A percentile compares a stretch with the other conserved stretches of the same genome.
phyloP scores from a whole-genome alignment of 768 basidiomycete genomes.

The Suillus cothurnatus region DNA sequence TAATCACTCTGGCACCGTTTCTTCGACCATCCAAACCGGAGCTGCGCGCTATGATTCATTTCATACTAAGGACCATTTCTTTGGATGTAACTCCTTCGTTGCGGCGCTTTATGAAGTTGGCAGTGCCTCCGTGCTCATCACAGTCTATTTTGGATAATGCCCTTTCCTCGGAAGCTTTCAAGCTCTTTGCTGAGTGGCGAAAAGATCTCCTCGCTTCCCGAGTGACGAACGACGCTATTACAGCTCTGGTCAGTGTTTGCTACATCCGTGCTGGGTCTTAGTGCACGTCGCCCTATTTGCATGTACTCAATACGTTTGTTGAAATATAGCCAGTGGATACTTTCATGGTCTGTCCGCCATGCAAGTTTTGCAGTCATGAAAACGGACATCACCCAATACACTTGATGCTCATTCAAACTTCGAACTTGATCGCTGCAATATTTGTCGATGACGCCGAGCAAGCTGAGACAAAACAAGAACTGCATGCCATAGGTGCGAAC shows the following conservation, averaged over 20 bases:
- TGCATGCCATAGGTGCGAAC: background rate
- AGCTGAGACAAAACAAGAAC: background rate
- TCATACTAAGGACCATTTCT: slow-evolving; percentile 27
- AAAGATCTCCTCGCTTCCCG: slow-evolving; percentile 12
- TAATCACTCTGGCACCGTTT: slow-evolving; percentile 44
- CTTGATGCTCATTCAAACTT: slow-evolving; percentile 40
- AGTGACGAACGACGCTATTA: slow-evolving; percentile 1
- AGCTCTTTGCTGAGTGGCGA: slow-evolving; percentile 18
- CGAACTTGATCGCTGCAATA: slow-evolving; percentile 44
- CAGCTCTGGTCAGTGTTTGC: slow-evolving; percentile 31
- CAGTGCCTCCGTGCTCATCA: slow-evolving; percentile 17
- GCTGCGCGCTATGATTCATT: slow-evolving; percentile 28
- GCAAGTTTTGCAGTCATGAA: slow-evolving; percentile 28
- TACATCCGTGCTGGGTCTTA: slow-evolving; percentile 16
- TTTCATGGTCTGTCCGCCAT: slow-evolving; percentile 43
- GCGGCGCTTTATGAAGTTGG: slow-evolving; percentile 24
- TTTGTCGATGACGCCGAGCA: slow-evolving; percentile 38
- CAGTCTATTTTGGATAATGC: slow-evolving; percentile 22
- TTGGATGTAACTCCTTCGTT: slow-evolving; percentile 17
- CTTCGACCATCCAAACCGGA: slow-evolving; percentile 17
- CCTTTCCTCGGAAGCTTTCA: slow-evolving; percentile 15
- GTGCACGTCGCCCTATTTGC: slow-evolving; percentile 13
- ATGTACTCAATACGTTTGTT: slow-evolving; percentile 25
- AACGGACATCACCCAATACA: slow-evolving; percentile 31
- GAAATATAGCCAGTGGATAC: slow-evolving; percentile 53